phyloP scores from a whole-genome alignment of 1,139 yeast genomes.

The Sugiyamaella xylanicola region DNA sequence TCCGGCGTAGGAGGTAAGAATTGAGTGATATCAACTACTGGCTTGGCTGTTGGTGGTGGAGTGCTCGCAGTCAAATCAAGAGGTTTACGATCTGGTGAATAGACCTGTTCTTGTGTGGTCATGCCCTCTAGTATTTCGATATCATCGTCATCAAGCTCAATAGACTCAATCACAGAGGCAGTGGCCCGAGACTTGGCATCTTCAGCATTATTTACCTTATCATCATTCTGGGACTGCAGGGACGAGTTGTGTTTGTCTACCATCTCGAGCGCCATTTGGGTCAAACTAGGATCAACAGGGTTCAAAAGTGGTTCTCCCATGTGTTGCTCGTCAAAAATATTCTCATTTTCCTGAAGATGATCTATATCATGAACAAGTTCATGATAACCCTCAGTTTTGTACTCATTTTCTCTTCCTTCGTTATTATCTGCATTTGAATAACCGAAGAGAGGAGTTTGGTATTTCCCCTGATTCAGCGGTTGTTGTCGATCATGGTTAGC shows the following conservation, averaged over 20 bases:
- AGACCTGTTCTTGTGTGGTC: too few relatives aligned
- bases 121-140: constrained; percentile 5
- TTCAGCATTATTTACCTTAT: neutral
- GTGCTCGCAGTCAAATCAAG: too few relatives aligned
- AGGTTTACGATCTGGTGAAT: too few relatives aligned
- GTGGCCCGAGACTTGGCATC: neutral
- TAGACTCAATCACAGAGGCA: constrained; percentile 2
- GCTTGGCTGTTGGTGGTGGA: neutral
- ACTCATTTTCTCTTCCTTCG: neutral
- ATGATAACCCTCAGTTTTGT: constrained; percentile 29
- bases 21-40: constrained; percentile 12
- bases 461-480: neutral
- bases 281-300: constrained; percentile 12
- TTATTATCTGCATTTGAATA: too few relatives aligned
- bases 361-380: constrained; percentile 36
- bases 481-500: neutral
- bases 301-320: neutral
- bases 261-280: constrained; percentile 43
- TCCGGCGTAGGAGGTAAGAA: constrained; percentile 13
- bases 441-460: too few relatives aligned
- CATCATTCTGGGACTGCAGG: neutral
- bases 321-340: constrained; percentile 16
- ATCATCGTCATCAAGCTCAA: constrained; percentile 13
- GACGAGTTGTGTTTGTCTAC: neutral
- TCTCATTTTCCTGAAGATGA: constrained; percentile 18